phyloP scores from a whole-genome alignment of 345 rosid genomes.

The Aethionema arabicum region DNA sequence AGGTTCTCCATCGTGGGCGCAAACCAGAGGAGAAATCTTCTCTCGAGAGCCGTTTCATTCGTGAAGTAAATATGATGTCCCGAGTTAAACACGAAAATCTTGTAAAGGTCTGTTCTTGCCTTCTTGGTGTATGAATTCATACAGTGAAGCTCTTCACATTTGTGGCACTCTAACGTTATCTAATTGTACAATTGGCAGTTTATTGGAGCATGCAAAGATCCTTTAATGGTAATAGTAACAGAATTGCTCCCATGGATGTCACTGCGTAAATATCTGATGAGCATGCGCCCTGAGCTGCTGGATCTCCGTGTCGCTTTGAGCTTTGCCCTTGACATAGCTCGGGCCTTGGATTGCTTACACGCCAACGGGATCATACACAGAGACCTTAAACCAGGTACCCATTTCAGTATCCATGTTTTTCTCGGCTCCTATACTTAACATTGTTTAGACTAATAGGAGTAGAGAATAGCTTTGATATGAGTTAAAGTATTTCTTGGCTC shows the following conservation, averaged over 20 bases:
- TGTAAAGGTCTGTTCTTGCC: constrained; percentile 47
- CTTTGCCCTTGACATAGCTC: constrained; percentile 82
- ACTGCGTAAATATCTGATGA: constrained; percentile 65
- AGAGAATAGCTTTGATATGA: too few species aligned
- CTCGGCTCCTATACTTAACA: not conserved
- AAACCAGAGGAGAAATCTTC: constrained; percentile 60
- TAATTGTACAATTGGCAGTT: constrained; percentile 43
- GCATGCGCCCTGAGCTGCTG: constrained; percentile 64
- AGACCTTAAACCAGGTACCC: constrained; percentile 91
- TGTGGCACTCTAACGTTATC: too few species aligned
- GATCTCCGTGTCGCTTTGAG: constrained; percentile 57
- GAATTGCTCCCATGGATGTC: constrained; percentile 97
- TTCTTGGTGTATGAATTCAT: constrained; percentile 8
- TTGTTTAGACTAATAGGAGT: too few species aligned
- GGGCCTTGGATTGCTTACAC: constrained; percentile 92
- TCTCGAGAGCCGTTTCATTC: constrained; percentile 75
- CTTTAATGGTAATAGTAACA: constrained; percentile 85
- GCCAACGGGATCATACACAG: constrained; percentile 96
- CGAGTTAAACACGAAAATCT: constrained; percentile 84
- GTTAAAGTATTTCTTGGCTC: too few species aligned
- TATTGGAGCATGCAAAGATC: constrained; percentile 91
- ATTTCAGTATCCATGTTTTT: not conserved
- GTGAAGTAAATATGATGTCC: constrained; percentile 98
- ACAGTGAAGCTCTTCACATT: too few species aligned
- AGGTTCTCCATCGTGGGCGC: constrained; percentile 74